A percentile compares a stretch with the other conserved stretches of the same genome.
Evolutionary conservation across 192 early-diverging fungal genomes (phyloP).

Genomic region (Spizellomyces sp.): DNA sequence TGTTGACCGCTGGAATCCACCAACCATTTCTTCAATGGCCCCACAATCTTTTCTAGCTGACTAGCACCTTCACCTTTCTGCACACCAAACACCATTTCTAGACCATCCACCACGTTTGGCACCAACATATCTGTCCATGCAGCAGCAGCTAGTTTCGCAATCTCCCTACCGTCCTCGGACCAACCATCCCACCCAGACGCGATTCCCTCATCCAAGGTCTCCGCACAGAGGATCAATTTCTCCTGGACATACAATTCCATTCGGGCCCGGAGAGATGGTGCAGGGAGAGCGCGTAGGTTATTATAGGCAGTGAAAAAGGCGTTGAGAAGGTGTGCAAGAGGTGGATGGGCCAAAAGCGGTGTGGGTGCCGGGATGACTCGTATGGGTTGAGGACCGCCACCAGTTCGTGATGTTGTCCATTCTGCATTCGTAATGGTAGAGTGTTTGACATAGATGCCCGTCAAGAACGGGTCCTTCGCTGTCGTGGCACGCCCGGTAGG

Average conservation of each 20-base stretch:
- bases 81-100: not conserved
- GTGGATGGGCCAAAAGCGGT: conserved; percentile 63
- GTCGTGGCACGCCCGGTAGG: not conserved
- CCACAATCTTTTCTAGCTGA: too few relatives aligned
- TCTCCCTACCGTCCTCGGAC: not conserved
- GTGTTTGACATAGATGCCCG: conserved; percentile 18
- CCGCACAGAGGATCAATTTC: not conserved
- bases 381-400: not conserved
- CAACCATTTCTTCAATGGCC: too few relatives aligned
- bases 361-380: conserved; percentile 54
- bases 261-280: conserved; percentile 7
- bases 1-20: too few relatives aligned
- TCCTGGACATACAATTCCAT: not conserved
- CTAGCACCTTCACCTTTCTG: too few relatives aligned
- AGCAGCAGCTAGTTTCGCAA: not conserved
- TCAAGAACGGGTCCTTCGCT: conserved; percentile 9
- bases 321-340: conserved; percentile 68
- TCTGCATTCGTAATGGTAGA: not conserved
- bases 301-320: conserved; percentile 65
- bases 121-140: conserved; percentile 14
- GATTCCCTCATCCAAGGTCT: conserved; percentile 2
- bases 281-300: conserved; percentile 52
- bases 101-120: conserved; percentile 9
- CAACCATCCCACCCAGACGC: conserved; percentile 11
- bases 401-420: not conserved